These are phyloP conservation scores for Apiospora pterosperma DNA, from an alignment of 2,329 filamentous ascomycete species.

Conservation along the genomic window DNA sequence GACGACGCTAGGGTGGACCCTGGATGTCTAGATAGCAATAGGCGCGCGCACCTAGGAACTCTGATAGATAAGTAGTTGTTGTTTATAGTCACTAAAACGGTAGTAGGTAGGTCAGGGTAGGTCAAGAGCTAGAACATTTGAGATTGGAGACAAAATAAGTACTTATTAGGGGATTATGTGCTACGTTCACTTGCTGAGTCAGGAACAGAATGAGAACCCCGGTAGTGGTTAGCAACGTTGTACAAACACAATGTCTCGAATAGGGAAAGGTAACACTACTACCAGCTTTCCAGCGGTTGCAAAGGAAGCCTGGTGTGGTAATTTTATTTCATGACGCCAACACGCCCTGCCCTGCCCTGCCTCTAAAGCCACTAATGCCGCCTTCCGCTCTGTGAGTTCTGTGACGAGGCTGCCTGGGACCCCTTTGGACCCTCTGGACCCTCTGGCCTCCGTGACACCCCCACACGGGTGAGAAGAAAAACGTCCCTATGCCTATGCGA, in stretches of 20 bases:
- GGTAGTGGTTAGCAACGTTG: neutral
- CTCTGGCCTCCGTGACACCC: neutral
- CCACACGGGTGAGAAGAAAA: neutral
- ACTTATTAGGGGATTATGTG: neutral
- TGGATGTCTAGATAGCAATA: neutral
- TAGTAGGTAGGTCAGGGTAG: neutral
- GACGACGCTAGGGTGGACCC: neutral
- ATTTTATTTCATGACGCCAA: neutral
- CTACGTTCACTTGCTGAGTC: neutral
- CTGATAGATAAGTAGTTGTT: neutral
- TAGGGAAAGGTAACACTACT: neutral
- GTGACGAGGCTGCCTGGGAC: neutral
- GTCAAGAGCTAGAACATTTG: neutral
- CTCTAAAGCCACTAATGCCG: neutral
- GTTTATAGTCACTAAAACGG: neutral
- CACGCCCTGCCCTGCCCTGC: neutral
- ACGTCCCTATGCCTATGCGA: neutral
- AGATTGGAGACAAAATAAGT: neutral
- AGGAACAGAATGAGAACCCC: neutral
- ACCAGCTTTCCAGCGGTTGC: neutral
- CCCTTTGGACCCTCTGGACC: neutral
- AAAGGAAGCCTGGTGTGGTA: neutral
- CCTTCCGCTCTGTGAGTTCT: neutral
- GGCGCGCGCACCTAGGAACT: neutral
- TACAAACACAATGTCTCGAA: neutral